A percentile compares a stretch with the other conserved stretches of the same genome.
Conservation (phyloP, 257 asterid species). For the Nicotiana obtusifolia region DNA sequence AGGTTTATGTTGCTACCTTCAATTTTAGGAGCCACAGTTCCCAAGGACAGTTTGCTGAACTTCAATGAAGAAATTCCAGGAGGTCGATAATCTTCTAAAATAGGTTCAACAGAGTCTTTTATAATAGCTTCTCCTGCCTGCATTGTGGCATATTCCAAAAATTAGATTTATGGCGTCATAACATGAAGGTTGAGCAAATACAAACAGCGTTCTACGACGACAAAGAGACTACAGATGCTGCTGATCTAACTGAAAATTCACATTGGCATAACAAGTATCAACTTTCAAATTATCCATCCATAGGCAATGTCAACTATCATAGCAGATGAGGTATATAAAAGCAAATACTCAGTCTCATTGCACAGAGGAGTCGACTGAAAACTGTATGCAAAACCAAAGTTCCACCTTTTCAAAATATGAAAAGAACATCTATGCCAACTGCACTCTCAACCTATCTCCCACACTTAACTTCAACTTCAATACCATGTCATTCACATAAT, state of each 20-base stretch:
- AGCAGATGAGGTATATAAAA: not conserved
- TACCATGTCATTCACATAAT: not conserved
- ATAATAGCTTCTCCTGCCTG: slow-evolving; percentile 98
- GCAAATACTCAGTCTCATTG: not conserved
- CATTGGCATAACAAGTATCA: not conserved
- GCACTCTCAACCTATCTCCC: not conserved
- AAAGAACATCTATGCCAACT: not conserved
- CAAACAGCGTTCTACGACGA: not conserved
- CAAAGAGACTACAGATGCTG: not conserved
- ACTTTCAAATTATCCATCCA: not conserved
- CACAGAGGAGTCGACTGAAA: not conserved
- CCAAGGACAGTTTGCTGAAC: slow-evolving; percentile 89
- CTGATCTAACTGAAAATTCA: not conserved
- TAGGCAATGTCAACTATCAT: not conserved
- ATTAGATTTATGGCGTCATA: slow-evolving; percentile 3
- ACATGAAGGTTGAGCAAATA: not conserved
- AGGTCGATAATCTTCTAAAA: slow-evolving; percentile 92
- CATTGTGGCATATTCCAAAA: slow-evolving; percentile 16
- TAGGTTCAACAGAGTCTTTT: slow-evolving; percentile 90
- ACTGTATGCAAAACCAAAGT: not conserved
- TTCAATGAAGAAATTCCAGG: slow-evolving; percentile 80
- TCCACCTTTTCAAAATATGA: not conserved
- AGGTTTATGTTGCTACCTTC: slow-evolving; percentile 50
- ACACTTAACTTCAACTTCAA: not conserved
- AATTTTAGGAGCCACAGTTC: slow-evolving; percentile 97